A percentile compares a stretch with the other conserved stretches of the same genome.
Evolutionary conservation across 2,329 filamentous ascomycete species (phyloP).

Genomic region (Fusarium sp.): DNA sequence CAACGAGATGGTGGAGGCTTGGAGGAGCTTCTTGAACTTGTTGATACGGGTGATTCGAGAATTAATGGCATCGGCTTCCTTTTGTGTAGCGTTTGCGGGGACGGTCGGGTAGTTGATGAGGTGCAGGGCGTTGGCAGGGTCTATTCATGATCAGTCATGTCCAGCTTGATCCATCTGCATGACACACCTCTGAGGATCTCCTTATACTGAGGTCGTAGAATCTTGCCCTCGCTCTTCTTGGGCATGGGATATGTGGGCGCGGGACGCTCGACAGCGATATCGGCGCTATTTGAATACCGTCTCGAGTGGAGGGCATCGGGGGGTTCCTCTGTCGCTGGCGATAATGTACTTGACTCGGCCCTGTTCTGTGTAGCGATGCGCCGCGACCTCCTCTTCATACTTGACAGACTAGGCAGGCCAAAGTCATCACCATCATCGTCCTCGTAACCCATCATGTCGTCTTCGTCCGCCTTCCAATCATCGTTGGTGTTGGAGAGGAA

Average conservation of each 20-base stretch:
- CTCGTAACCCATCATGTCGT: slow-evolving; percentile 81
- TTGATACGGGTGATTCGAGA: slow-evolving; percentile 94
- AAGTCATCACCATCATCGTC: slow-evolving; percentile 96
- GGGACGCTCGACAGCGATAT: slow-evolving; percentile 92
- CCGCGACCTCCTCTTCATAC: slow-evolving; percentile 80
- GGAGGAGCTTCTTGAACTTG: slow-evolving; percentile 96
- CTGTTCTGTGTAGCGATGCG: slow-evolving; percentile 59
- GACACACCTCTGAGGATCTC: slow-evolving; percentile 80
- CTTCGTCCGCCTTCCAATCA: slow-evolving; percentile 82
- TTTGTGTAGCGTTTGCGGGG: slow-evolving; percentile 78
- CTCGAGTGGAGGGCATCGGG: slow-evolving; percentile 57
- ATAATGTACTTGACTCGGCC: slow-evolving; percentile 45
- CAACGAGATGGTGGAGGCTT: slow-evolving; percentile 89
- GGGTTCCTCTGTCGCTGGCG: slow-evolving; percentile 51
- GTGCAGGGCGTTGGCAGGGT: slow-evolving; percentile 93
- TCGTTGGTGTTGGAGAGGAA: slow-evolving; percentile 85
- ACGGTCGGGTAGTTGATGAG: slow-evolving; percentile 88
- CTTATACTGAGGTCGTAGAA: slow-evolving; percentile 95
- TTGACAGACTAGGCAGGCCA: slow-evolving; percentile 90
- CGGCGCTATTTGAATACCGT: slow-evolving; percentile 84
- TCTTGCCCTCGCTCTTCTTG: slow-evolving; percentile 93
- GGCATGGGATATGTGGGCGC: slow-evolving; percentile 85
- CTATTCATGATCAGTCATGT: slow-evolving; percentile 48
- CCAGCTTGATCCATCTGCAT: neutral
- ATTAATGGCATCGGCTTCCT: slow-evolving; percentile 87